Percentiles rank a stretch among this genome's conserved stretches.
phyloP scores from a whole-genome alignment of 192 early-diverging fungal species.

The Geosiphon pyriformis region DNA sequence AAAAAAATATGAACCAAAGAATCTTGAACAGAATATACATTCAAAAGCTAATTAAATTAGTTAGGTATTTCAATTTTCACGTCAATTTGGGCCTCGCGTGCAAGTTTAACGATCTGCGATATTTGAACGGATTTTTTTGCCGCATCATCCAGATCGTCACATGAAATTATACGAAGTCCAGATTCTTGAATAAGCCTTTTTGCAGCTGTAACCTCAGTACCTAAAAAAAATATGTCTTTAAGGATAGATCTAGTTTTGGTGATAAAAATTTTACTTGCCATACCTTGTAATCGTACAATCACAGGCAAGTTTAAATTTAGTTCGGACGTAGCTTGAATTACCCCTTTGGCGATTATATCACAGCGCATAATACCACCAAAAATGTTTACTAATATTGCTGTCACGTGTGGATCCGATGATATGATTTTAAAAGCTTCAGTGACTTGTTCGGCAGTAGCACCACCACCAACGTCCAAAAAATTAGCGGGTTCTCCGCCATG shows the following conservation, averaged over 20 bases:
- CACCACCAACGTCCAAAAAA: conserved; percentile 98
- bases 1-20: too few species aligned
- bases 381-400: conserved; percentile 98
- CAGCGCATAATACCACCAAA: conserved; percentile 99
- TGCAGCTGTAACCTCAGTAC: conserved; percentile 78
- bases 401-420: conserved; percentile 90
- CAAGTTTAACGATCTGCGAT: conserved; percentile 75
- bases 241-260: conserved; percentile 25
- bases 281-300: conserved; percentile 91
- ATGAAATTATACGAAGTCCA: conserved; percentile 85
- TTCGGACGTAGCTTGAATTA: conserved; percentile 90
- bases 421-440: conserved; percentile 99
- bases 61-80: conserved; percentile 62
- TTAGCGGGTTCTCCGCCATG: conserved; percentile 98
- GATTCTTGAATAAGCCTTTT: conserved; percentile 91
- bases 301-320: conserved; percentile 92
- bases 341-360: conserved; percentile 97
- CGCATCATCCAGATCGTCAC: conserved; percentile 94
- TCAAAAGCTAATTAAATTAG: conserved; percentile 29
- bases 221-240: too few species aligned
- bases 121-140: conserved; percentile 83
- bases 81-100: conserved; percentile 65
- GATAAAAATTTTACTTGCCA: conserved; percentile 16
- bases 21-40: too few species aligned
- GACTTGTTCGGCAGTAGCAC: conserved; percentile 91